Evolutionary conservation across 2,329 filamentous ascomycete genomes (phyloP), one percentile per base, ranked within the genome.

Genomic region (Colletotrichum echinochloae): DNA sequence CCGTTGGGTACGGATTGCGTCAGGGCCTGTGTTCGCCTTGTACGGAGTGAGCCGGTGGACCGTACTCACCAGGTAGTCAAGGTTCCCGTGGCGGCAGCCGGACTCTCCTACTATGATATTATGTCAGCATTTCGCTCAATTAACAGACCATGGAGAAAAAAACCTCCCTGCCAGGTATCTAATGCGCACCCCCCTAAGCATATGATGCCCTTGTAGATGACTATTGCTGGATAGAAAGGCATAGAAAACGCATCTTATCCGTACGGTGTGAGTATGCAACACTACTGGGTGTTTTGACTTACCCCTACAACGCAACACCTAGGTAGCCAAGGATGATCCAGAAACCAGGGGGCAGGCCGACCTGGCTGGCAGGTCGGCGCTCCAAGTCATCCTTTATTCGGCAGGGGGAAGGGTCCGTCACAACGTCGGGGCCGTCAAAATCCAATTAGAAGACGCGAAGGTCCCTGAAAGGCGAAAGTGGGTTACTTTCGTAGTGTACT

Each of bases 1-100:
- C 28, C 41, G 30, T 41, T 39, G 20, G 35, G 37, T 39, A 64
- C 37, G 44, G 39, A 63, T 63, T 64, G 51, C 60, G 60, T 63
- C 60, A 68, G 51, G 59, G 23, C 35, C 46, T 61, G 39, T 39
- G 12, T 23, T 37, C 7, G 49, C 48, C 51, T 46, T 46, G 44
- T 49, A 60, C 65, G 65, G 65, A 63, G 55, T 55, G 57, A 68
- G 60, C 65, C 65, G 65, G 64, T 66, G 64, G 55, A 23, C 55
- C 64, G n/a, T n/a, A n/a, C n/a, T n/a, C n/a, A n/a, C n/a, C n/a
- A n/a, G n/a, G n/a, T n/a, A n/a, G n/a, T n/a, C n/a, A n/a, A n/a
- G n/a, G n/a, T n/a, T n/a, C n/a, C n/a, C n/a, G n/a, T n/a, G n/a
- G n/a, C n/a, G n/a, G n/a, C n/a, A n/a, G n/a, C n/a, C n/a, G n/a